Base-by-base conservation (phyloP, 2,329 filamentous ascomycete species). In the Botrytis fragariae region DNA sequence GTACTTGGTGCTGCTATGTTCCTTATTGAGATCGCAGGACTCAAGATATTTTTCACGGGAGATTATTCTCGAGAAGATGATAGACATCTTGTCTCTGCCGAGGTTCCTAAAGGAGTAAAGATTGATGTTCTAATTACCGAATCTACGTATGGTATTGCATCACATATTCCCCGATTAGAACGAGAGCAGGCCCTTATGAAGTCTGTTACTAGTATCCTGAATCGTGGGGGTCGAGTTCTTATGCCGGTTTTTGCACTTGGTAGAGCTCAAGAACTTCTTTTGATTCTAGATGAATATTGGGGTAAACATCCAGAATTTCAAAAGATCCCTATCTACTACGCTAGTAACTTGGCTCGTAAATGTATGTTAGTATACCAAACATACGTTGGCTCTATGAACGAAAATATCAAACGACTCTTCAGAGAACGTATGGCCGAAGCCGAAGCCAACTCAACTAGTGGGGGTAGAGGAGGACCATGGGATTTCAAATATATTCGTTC, bases 331-430 rank as follows among this genome's bases (percentile, higher is more conserved):
- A 98, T 99, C 75, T 99, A 98, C 85, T 99, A 98, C 82, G 97
- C 97, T 72, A 96, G 93, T 79, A 97, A 97, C 79, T 89, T 98
- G 60, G 96, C 96, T 1, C 87, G 95, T 75, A 96, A 97, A 83
- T 99, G 96, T 84, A 99, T 99, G 96, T 89, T 98, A 44, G 94
- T 98, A 5, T 99, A 99, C 81, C 96, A 98, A 82, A 99, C 96
- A 1, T 99, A 98, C 79, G 94, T 98, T 67, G 94, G 95, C 67
- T 94, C 95, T 72, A 99, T 99, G 96, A 99, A 99, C 81, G 95
- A 98, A 80, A 98, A 98, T 79, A 98, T 99, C 85, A 98, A 97
- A 82, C 90, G 93, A 18, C 88, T 97, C n/a, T 98, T 98, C 83
- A 88, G 92, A 71, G 94, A 97, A 82, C 90, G 94, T 65, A 97